Evolutionary conservation across 805 yeast species (phyloP).

Genomic region (Candida namnaoensis): DNA sequence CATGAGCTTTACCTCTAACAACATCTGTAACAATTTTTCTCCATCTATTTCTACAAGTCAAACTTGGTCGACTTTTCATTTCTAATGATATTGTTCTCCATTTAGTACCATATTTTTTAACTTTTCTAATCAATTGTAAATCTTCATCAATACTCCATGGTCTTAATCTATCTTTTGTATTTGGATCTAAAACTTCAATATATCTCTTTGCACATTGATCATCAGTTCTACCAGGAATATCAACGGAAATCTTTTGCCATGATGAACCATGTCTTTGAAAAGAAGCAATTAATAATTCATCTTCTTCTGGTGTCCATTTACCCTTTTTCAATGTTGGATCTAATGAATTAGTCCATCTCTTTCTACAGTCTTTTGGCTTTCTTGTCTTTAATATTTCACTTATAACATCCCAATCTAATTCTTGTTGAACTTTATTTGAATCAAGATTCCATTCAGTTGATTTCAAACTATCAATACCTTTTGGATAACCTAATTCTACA

Average conservation of each 20-base stretch:
- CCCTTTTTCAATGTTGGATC: slow-evolving; percentile 82
- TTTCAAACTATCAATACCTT: slow-evolving; percentile 23
- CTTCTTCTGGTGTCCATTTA: slow-evolving; percentile 81
- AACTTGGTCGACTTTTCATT: slow-evolving; percentile 73
- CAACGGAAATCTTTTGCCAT: slow-evolving; percentile 78
- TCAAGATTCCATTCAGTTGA: slow-evolving; percentile 16
- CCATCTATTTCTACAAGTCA: slow-evolving; percentile 92
- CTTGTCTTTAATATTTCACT: slow-evolving; percentile 42
- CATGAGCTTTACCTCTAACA: slow-evolving; percentile 54
- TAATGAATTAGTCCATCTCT: slow-evolving; percentile 79
- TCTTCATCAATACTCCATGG: slow-evolving; percentile 82
- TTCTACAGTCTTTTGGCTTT: slow-evolving; percentile 75
- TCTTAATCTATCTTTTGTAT: slow-evolving; percentile 63
- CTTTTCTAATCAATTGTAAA: slow-evolving; percentile 53
- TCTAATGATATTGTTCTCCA: slow-evolving; percentile 77
- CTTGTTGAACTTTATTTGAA: slow-evolving; percentile 16
- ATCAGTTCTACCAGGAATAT: slow-evolving; percentile 79
- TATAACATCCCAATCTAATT: slow-evolving; percentile 55
- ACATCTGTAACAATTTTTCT: slow-evolving; percentile 74
- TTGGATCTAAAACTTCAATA: slow-evolving; percentile 80
- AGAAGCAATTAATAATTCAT: slow-evolving; percentile 53
- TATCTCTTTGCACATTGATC: slow-evolving; percentile 93
- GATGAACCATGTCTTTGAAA: slow-evolving; percentile 64
- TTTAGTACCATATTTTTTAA: slow-evolving; percentile 69
- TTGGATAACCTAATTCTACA: slow-evolving; percentile 21